Conservation (phyloP, 1,139 yeast genomes). For the Torulaspora pretoriensis region DNA sequence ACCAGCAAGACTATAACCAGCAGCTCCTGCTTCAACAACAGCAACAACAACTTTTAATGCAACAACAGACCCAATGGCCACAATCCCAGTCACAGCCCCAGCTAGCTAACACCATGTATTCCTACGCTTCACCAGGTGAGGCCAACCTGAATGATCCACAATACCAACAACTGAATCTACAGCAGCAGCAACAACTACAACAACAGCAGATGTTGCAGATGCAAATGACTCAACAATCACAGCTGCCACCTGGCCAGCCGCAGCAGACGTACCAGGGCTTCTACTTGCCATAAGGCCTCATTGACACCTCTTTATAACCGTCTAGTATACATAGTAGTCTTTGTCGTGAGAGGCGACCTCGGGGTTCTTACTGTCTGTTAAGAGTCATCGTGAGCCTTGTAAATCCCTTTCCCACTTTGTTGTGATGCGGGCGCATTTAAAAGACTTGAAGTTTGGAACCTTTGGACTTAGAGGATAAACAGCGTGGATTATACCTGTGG, state of each 20-base stretch:
- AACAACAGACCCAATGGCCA: constrained; percentile 19
- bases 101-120: constrained; percentile 29
- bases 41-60: constrained; percentile 24
- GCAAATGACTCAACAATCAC: constrained; percentile 18
- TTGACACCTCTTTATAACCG: not conserved
- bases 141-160: constrained; percentile 33
- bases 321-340: not conserved
- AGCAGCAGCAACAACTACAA: constrained; percentile 21
- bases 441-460: not conserved
- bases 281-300: constrained; percentile 9
- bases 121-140: constrained; percentile 32
- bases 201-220: constrained; percentile 17
- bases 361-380: constrained; percentile 6
- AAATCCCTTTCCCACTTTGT: constrained; percentile 5
- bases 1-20: constrained; percentile 22
- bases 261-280: constrained; percentile 15
- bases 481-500: not conserved
- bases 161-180: constrained; percentile 40
- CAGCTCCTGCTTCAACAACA: constrained; percentile 22
- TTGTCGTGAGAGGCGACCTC: constrained; percentile 4
- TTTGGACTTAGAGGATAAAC: not conserved
- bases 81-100: constrained; percentile 25
- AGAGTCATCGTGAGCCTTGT: constrained; percentile 10
- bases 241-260: constrained; percentile 16
- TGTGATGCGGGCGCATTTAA: not conserved